phyloP scores from a whole-genome alignment of 208 protist species.

The Trypanosoma congolense region DNA sequence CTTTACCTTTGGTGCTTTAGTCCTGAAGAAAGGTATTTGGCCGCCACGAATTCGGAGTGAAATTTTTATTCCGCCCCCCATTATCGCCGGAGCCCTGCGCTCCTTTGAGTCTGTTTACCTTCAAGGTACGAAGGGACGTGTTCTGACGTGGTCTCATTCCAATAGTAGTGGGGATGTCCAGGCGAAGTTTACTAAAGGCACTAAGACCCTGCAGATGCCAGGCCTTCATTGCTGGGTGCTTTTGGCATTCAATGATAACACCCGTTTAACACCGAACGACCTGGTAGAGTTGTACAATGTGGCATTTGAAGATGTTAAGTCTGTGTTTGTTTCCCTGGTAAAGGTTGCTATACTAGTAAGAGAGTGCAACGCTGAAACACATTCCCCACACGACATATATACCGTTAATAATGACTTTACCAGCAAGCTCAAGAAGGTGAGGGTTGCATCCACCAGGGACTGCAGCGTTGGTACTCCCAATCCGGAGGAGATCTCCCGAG shows the following conservation, averaged over 20 bases:
- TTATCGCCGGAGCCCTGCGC: conserved; percentile 26
- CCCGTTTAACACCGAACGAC: conserved; percentile 26
- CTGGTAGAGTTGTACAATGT: conserved; percentile 26
- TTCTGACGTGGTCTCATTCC: conserved; percentile 80
- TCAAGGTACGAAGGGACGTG: conserved; percentile 42
- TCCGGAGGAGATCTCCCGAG: conserved; percentile 38
- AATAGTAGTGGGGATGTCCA: conserved; percentile 63
- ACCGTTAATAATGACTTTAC: conserved; percentile 62
- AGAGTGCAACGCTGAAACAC: conserved; percentile 8
- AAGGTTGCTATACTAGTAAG: conserved; percentile 35
- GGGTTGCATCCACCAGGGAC: conserved; percentile 35
- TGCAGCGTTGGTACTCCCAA: conserved; percentile 32
- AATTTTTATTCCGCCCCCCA: conserved; percentile 20
- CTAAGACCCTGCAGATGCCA: conserved; percentile 45
- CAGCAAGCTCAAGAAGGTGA: conserved; percentile 45
- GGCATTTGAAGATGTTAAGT: conserved; percentile 34
- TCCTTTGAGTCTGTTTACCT: conserved; percentile 60
- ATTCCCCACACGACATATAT: conserved; percentile 36
- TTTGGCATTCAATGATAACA: conserved; percentile 62
- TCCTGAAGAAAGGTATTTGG: conserved; percentile 84
- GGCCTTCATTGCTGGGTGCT: conserved; percentile 70
- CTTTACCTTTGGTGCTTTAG: conserved; percentile 53
- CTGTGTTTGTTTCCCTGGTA: conserved; percentile 37
- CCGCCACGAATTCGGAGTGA: conserved; percentile 44
- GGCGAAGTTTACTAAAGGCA: conserved; percentile 44